Evolutionary conservation across 1,284 basidiomycete species (phyloP).

Genomic region (Austropuccinia psidii): DNA sequence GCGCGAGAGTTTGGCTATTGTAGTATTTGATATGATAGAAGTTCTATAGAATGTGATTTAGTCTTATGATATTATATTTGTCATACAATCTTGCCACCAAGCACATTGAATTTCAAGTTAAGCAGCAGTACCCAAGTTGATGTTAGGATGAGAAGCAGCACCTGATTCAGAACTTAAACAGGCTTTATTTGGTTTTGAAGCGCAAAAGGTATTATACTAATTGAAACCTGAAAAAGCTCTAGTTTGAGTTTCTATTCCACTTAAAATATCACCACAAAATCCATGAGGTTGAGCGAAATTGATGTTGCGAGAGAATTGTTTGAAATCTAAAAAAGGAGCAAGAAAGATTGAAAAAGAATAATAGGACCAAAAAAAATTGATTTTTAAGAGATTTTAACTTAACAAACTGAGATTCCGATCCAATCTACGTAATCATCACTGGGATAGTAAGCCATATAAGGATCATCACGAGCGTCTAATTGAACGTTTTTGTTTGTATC

Average conservation of each 20-base stretch:
- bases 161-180: slow-evolving; percentile 42
- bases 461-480: slow-evolving; percentile 33
- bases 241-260: slow-evolving; percentile 8
- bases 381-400: neutral
- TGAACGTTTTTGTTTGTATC: slow-evolving; percentile 36
- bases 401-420: slow-evolving; percentile 37
- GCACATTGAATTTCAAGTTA: slow-evolving; percentile 40
- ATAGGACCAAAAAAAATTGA: neutral
- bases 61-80: too few relatives aligned
- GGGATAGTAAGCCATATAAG: slow-evolving; percentile 36
- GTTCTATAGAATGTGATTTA: too few relatives aligned
- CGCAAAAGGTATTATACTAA: slow-evolving; percentile 23
- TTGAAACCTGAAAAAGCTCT: neutral
- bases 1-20: too few relatives aligned
- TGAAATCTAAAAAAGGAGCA: slow-evolving; percentile 9
- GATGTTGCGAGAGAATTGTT: slow-evolving; percentile 17
- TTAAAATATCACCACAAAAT: slow-evolving; percentile 18
- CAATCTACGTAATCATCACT: slow-evolving; percentile 38
- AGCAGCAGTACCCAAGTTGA: slow-evolving; percentile 38
- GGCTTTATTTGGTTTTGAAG: slow-evolving; percentile 13
- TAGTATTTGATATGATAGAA: too few relatives aligned
- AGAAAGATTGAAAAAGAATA: neutral
- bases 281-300: slow-evolving; percentile 25
- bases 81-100: slow-evolving; percentile 41
- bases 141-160: slow-evolving; percentile 43